These are phyloP conservation scores for Bauhinia variegata DNA, from an alignment of 306 rosid genomes.

Conservation along the genomic window DNA sequence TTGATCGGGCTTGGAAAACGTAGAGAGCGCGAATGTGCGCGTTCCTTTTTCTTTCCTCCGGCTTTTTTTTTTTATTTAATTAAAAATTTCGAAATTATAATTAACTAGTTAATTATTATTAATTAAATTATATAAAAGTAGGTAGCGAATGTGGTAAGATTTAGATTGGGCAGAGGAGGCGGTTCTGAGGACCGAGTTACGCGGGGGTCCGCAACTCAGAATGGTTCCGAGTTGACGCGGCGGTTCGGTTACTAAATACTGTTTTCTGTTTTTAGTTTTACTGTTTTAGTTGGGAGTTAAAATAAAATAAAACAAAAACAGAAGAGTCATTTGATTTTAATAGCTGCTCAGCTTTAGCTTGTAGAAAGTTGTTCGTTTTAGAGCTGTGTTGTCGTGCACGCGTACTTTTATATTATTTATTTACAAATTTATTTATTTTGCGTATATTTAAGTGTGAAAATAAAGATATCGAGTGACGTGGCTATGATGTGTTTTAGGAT, in stretches of 20 bases:
- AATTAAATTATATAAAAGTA: background rate
- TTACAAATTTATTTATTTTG: too few relatives aligned
- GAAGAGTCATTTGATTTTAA: too few relatives aligned
- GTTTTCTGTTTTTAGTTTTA: too few relatives aligned
- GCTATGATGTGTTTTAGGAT: too few relatives aligned
- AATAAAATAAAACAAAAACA: too few relatives aligned
- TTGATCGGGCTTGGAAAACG: slow-evolving; percentile 31
- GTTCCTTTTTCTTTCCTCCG: slow-evolving; percentile 16
- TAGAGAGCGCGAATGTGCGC: slow-evolving; percentile 11
- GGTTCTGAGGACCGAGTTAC: slow-evolving; percentile 14
- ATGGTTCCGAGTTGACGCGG: background rate
- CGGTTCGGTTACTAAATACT: background rate
- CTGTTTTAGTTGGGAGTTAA: too few relatives aligned
- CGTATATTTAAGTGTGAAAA: too few relatives aligned
- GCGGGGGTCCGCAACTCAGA: background rate
- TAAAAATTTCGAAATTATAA: background rate
- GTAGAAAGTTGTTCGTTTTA: too few relatives aligned
- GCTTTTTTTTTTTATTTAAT: background rate
- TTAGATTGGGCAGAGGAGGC: slow-evolving; percentile 38
- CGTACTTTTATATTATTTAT: too few relatives aligned
- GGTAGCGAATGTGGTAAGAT: slow-evolving; percentile 41
- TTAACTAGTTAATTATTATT: background rate
- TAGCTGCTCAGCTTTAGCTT: too few relatives aligned
- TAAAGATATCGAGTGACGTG: too few relatives aligned
- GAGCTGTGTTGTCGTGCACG: too few relatives aligned